Conservation (phyloP, 208 protist genomes). For the Acanthamoeba castellanii region DNA sequence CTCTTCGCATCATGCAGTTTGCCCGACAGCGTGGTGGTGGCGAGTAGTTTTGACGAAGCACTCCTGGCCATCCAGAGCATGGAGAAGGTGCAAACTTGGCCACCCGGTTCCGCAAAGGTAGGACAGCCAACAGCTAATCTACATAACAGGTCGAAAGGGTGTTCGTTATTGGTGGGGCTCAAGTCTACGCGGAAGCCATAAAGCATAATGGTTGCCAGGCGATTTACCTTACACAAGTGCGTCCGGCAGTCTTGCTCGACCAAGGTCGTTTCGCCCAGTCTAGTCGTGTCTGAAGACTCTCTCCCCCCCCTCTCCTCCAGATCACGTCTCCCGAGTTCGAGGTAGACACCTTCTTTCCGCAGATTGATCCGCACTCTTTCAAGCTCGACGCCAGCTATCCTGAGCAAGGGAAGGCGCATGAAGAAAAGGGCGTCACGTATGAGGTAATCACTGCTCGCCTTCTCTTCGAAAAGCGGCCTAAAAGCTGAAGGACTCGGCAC, state of each 20-base stretch:
- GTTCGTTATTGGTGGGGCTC: slow-evolving; percentile 87
- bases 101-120: no score
- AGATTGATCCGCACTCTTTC: neutral
- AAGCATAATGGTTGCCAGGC: neutral
- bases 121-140: neutral
- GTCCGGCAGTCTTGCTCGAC: neutral
- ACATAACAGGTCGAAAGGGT: slow-evolving; percentile 40
- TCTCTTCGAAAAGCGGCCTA: neutral
- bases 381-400: neutral
- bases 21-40: neutral
- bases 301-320: neutral
- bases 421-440: slow-evolving; percentile 52
- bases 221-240: slow-evolving; percentile 46
- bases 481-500: neutral
- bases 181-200: slow-evolving; percentile 81
- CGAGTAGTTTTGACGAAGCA: neutral
- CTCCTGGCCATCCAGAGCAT: neutral
- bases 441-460: neutral
- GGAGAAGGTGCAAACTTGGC: neutral
- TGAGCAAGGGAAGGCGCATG: neutral
- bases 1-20: neutral
- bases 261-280: neutral
- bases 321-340: slow-evolving; percentile 31
- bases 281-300: neutral
- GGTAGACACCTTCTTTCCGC: slow-evolving; percentile 48